Percentiles rank a stretch among this genome's conserved stretches.
Evolutionary conservation across 495 filamentous ascomycete species (phyloP).

Genomic region (Annulohypoxylon moriforme): DNA sequence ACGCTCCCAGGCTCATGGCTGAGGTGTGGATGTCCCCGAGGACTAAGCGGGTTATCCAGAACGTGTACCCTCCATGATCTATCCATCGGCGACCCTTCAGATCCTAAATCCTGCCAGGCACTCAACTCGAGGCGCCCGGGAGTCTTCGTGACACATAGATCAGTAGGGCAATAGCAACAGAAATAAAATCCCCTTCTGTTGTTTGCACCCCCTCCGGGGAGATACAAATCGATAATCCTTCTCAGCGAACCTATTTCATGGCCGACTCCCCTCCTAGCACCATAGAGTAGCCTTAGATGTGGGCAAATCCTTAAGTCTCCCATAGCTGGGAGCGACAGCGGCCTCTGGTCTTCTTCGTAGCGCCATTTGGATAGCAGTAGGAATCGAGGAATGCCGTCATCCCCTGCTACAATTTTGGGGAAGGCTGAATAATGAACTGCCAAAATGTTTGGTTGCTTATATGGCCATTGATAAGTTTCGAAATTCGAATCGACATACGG

Average conservation of each 20-base stretch:
- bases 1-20: background rate
- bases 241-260: background rate
- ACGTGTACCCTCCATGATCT: slow-evolving; percentile 2
- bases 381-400: slow-evolving; percentile 9
- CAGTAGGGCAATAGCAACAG: slow-evolving; percentile 25
- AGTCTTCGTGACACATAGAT: background rate
- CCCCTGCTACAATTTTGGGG: background rate
- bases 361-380: background rate
- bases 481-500: background rate
- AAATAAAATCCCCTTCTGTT: background rate
- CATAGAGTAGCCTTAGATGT: background rate
- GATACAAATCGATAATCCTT: background rate
- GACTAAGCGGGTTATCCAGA: background rate
- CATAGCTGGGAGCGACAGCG: slow-evolving; percentile 1
- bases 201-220: background rate
- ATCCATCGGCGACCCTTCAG: slow-evolving; percentile 28
- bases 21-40: background rate
- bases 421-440: slow-evolving; percentile 1
- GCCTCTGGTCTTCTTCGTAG: background rate
- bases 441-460: background rate
- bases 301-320: slow-evolving; percentile 26
- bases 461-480: background rate
- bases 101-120: slow-evolving; percentile 29
- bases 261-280: background rate
- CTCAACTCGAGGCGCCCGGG: background rate